These are phyloP conservation scores for Musa schizocarpa DNA, from an alignment of 176 grass and related monocot species.

Conservation along the genomic window DNA sequence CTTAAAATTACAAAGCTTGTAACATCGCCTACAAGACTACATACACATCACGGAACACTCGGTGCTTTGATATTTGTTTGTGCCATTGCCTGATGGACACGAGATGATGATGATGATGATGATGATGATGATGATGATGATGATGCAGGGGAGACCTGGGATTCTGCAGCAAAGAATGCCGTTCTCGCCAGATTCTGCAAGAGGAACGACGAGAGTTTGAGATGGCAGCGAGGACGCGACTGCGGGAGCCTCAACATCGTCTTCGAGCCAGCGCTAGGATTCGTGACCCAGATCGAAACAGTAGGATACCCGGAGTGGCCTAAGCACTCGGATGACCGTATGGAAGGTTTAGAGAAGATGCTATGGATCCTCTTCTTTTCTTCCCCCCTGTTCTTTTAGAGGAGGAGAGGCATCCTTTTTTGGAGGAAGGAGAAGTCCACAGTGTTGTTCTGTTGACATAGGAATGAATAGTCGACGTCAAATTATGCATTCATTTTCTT, in stretches of 20 bases:
- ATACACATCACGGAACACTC: no score
- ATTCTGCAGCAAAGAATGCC: conserved; percentile 11
- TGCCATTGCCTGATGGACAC: not conserved
- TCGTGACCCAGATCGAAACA: not conserved
- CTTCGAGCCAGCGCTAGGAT: not conserved
- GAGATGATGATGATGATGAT: not conserved
- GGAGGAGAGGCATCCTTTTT: no score
- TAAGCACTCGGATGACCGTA: not conserved
- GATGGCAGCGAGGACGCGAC: not conserved
- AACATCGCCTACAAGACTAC: not conserved
- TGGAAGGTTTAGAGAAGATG: no score
- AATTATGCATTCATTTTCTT: no score
- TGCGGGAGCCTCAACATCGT: not conserved
- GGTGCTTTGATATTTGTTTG: not conserved
- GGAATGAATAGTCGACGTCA: no score
- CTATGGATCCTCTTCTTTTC: no score
- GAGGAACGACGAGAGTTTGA: conserved; percentile 8
- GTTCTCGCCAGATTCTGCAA: not conserved
- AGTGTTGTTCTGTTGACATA: no score
- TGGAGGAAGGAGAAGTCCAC: no score
- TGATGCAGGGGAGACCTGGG: conserved; percentile 1
- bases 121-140: not conserved
- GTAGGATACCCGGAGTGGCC: not conserved
- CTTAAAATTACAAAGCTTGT: not conserved
- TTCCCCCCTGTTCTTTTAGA: no score